Percentiles rank a stretch among this genome's conserved stretches.
Conservation (phyloP, 2,329 filamentous ascomycete genomes). For the Phialocephala subalpina region DNA sequence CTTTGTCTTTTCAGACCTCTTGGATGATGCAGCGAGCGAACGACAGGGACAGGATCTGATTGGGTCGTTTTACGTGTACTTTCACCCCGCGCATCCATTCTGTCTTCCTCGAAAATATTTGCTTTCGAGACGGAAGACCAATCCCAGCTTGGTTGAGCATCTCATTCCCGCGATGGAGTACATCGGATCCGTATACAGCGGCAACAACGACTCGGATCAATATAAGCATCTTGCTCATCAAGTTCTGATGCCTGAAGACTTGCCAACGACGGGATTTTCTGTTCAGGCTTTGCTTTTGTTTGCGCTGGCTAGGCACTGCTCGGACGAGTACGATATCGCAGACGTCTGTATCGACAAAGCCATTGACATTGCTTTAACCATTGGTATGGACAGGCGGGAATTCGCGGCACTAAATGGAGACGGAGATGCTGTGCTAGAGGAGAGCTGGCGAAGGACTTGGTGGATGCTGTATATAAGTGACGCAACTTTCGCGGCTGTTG, state of each 20-base stretch:
- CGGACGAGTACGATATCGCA: constrained; percentile 36
- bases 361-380: constrained; percentile 62
- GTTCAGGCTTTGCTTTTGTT: constrained; percentile 48
- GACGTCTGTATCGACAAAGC: constrained; percentile 52
- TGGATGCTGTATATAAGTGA: constrained; percentile 74
- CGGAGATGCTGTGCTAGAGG: constrained; percentile 57
- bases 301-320: constrained; percentile 47
- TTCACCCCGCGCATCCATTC: constrained; percentile 45
- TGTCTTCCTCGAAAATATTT: constrained; percentile 42
- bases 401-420: constrained; percentile 58
- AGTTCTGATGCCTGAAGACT: constrained; percentile 6
- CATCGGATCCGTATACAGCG: constrained; percentile 42
- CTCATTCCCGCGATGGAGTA: constrained; percentile 44
- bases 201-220: background rate
- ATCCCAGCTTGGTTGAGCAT: constrained; percentile 40
- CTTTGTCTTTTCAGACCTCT: background rate
- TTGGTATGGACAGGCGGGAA: constrained; percentile 63
- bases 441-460: constrained; percentile 75
- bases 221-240: constrained; percentile 16
- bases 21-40: background rate
- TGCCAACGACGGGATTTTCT: constrained; percentile 36
- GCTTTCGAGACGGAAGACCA: constrained; percentile 35
- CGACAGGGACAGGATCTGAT: constrained; percentile 9
- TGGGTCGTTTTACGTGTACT: constrained; percentile 31
- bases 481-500: constrained; percentile 48